These are phyloP conservation scores for Septoria petroselini DNA, from an alignment of 2,329 filamentous ascomycete species.

Conservation along the genomic window DNA sequence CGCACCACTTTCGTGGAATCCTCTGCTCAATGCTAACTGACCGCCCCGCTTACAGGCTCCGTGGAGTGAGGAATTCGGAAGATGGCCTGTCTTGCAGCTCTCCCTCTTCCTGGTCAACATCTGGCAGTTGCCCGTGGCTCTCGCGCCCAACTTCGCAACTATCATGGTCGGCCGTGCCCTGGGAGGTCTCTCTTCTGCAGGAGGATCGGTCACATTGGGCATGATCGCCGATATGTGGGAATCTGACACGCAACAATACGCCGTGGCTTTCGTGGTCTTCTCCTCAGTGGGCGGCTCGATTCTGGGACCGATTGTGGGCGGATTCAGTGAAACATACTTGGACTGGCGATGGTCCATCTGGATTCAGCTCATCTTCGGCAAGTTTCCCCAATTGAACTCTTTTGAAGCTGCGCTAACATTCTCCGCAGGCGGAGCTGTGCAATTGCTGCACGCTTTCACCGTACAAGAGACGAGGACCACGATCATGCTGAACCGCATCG, in stretches of 20 bases:
- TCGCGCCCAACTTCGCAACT: slow-evolving; percentile 47
- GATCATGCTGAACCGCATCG: slow-evolving; percentile 74
- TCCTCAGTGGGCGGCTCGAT: slow-evolving; percentile 40
- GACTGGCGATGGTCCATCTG: slow-evolving; percentile 77
- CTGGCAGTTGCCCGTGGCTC: slow-evolving; percentile 51
- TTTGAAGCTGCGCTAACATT: not conserved
- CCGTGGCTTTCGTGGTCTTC: slow-evolving; percentile 59
- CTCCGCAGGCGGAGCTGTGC: slow-evolving; percentile 54
- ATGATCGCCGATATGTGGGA: slow-evolving; percentile 66
- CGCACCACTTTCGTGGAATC: too few species aligned
- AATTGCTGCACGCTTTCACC: slow-evolving; percentile 56
- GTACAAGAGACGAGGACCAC: slow-evolving; percentile 80
- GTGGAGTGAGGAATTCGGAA: slow-evolving; percentile 52
- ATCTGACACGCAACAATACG: slow-evolving; percentile 58
- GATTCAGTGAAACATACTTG: slow-evolving; percentile 43
- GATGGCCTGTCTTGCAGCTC: slow-evolving; percentile 52
- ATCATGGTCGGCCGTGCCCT: slow-evolving; percentile 49
- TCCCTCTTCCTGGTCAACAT: slow-evolving; percentile 54
- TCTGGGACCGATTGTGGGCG: slow-evolving; percentile 40
- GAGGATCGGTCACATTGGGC: slow-evolving; percentile 63
- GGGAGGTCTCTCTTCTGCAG: slow-evolving; percentile 61
- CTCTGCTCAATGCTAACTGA: too few species aligned
- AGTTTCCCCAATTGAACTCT: not conserved
- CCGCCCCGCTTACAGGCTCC: slow-evolving; percentile 51
- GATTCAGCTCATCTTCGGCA: slow-evolving; percentile 80